phyloP scores from a whole-genome alignment of 2,329 filamentous ascomycete species.

The Trichoderma citrinoviride region DNA sequence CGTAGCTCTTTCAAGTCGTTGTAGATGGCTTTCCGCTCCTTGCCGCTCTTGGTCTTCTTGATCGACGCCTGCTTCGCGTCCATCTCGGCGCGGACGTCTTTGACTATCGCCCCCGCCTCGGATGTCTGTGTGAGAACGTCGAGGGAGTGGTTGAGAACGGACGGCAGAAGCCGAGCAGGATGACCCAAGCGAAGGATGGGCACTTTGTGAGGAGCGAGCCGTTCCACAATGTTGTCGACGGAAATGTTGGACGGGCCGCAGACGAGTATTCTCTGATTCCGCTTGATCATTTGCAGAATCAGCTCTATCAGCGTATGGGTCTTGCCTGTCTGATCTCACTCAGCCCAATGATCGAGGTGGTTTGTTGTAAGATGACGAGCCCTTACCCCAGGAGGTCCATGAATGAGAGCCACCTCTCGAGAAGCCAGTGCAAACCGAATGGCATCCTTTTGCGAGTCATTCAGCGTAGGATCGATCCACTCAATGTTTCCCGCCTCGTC shows the following conservation, averaged over 20 bases:
- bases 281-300: slow-evolving; percentile 82
- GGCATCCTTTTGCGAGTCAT: slow-evolving; percentile 65
- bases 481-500: slow-evolving; percentile 48
- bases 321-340: slow-evolving; percentile 69
- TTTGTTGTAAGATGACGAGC: background rate
- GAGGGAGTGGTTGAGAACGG: slow-evolving; percentile 83
- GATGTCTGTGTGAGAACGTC: slow-evolving; percentile 89
- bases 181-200: slow-evolving; percentile 89
- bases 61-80: slow-evolving; percentile 87
- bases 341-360: background rate
- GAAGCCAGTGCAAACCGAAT: slow-evolving; percentile 81
- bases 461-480: slow-evolving; percentile 62
- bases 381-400: slow-evolving; percentile 80
- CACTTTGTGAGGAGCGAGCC: slow-evolving; percentile 78
- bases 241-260: slow-evolving; percentile 96
- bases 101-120: slow-evolving; percentile 83
- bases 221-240: slow-evolving; percentile 96
- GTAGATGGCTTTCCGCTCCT: slow-evolving; percentile 79
- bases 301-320: slow-evolving; percentile 95
- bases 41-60: slow-evolving; percentile 77
- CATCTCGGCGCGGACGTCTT: slow-evolving; percentile 88
- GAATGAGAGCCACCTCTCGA: slow-evolving; percentile 81
- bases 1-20: slow-evolving; percentile 79
- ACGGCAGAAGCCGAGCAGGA: slow-evolving; percentile 83
- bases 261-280: slow-evolving; percentile 74